These are phyloP conservation scores for Eutypella sp. DNA, from an alignment of 2,329 filamentous ascomycete genomes.

Conservation along the genomic window DNA sequence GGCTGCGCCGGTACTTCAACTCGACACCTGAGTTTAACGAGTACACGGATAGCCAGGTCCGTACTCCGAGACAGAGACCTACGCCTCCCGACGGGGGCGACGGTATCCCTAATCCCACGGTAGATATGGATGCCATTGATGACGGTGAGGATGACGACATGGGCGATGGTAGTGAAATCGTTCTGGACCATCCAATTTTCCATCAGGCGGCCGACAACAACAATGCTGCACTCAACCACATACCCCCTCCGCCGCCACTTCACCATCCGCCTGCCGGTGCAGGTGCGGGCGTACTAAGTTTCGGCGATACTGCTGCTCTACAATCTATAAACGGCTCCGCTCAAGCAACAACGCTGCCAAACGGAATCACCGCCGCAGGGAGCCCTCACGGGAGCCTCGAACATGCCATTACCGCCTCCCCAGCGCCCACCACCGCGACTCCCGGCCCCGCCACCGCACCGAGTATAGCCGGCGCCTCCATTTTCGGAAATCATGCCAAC, in stretches of 20 bases:
- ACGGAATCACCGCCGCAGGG: neutral
- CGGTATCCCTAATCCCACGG: constrained; percentile 4
- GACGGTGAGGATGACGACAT: constrained; percentile 30
- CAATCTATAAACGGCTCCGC: neutral
- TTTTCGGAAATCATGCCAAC: constrained; percentile 14
- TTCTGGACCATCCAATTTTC: constrained; percentile 18
- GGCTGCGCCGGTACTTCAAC: constrained; percentile 75
- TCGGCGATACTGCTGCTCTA: neutral
- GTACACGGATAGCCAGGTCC: constrained; percentile 16
- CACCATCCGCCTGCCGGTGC: constrained; percentile 5
- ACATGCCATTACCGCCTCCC: constrained; percentile 1
- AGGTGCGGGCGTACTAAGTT: neutral
- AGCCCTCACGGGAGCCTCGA: constrained; percentile 3
- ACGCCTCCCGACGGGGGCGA: constrained; percentile 7
- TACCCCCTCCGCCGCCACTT: constrained; percentile 16
- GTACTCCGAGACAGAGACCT: constrained; percentile 9
- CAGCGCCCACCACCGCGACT: constrained; percentile 2
- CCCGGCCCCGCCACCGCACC: constrained; percentile 12
- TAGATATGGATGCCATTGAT: constrained; percentile 24
- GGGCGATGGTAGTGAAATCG: constrained; percentile 29
- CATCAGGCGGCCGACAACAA: constrained; percentile 12
- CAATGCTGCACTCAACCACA: constrained; percentile 7
- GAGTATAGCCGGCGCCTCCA: constrained; percentile 19
- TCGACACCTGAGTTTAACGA: constrained; percentile 42
- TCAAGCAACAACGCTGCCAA: neutral